Evolutionary conservation across 108 stramenopile species (phyloP).

Genomic region (Stephanodiscus triporus): DNA sequence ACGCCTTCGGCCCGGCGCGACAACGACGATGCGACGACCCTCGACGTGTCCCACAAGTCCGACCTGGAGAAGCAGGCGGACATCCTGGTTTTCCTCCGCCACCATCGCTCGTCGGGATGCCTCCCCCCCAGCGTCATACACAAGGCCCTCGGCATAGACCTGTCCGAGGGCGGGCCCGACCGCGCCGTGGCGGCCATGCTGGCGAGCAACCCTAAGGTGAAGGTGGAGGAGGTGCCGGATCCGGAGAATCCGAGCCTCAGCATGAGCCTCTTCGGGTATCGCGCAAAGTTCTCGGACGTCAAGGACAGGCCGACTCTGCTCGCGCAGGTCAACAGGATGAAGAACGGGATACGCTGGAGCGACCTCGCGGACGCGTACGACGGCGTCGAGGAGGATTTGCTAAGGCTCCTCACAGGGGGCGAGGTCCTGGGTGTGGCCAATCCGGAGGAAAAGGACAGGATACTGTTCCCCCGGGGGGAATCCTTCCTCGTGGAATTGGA

Average conservation of each 20-base stretch:
- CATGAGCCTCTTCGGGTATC: conserved; percentile 75
- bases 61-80: conserved; percentile 85
- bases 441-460: conserved; percentile 75
- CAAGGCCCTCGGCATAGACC: conserved; percentile 73
- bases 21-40: conserved; percentile 24
- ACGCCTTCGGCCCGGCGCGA: no score
- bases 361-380: conserved; percentile 82
- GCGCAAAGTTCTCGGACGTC: conserved; percentile 74
- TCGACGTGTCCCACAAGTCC: conserved; percentile 64
- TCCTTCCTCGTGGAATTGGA: conserved; percentile 83
- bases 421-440: conserved; percentile 75
- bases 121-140: conserved; percentile 73
- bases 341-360: conserved; percentile 62
- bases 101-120: conserved; percentile 78
- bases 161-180: conserved; percentile 47
- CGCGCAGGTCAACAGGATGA: conserved; percentile 84
- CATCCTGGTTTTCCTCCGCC: conserved; percentile 74
- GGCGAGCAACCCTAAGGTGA: conserved; percentile 69
- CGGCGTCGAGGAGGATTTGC: conserved; percentile 73
- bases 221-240: conserved; percentile 79
- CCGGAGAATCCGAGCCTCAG: conserved; percentile 80
- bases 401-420: conserved; percentile 65
- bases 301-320: conserved; percentile 63
- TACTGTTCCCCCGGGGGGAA: conserved; percentile 84
- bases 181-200: conserved; percentile 62